Evolutionary conservation across 2,329 filamentous ascomycete genomes (phyloP), one percentile per base, ranked within the genome.

Genomic region (Dryadomyces sulphureus): DNA sequence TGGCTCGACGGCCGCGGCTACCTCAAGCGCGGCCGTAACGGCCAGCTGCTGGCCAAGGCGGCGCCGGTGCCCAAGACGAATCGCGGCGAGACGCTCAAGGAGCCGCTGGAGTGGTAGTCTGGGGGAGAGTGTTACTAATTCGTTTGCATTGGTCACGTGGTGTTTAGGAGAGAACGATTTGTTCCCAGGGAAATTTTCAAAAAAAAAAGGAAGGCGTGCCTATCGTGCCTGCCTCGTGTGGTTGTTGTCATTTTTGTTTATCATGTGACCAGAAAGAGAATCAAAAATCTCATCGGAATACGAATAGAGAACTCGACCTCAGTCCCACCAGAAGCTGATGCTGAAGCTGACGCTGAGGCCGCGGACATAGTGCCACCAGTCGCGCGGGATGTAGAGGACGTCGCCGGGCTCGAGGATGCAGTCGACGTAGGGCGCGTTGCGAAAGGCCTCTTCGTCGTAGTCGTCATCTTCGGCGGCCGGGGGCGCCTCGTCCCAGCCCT

Each of bases 311-410:
- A n/a, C n/a, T n/a, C 25, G 6, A 11, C 25, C 25, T 27, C 47
- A 75, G 53, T 84, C 83, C 84, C 86, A 98, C 92, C 92, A 98
- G 58, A 95, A 96, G 58, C 88, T 95, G 12, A 96, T 88, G 54
- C 89, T 95, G 57, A 94, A 89, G 58, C 90, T 94, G 19, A 85
- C 77, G 47, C 78, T 87, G 56, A 96, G 59, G 43, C 87, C 87
- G 49, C 84, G 72, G 4, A 96, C 85, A 62, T 95, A 96, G 67
- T 98, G 92, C 92, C 92, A 98, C 90, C 92, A 98, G 0, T 90
- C 92, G 5, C 86, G 72, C 0, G 92, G 92, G 45, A 98, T 85
- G 59, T 94, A 92, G 45, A 98, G 60, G 52, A 79, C 83, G 45
- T 98, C 88, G 0, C 90, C 92, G 1, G 84, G 81, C 25, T 73